Conservation (phyloP, 2,329 filamentous ascomycete genomes). For the Fusarium sp. region DNA sequence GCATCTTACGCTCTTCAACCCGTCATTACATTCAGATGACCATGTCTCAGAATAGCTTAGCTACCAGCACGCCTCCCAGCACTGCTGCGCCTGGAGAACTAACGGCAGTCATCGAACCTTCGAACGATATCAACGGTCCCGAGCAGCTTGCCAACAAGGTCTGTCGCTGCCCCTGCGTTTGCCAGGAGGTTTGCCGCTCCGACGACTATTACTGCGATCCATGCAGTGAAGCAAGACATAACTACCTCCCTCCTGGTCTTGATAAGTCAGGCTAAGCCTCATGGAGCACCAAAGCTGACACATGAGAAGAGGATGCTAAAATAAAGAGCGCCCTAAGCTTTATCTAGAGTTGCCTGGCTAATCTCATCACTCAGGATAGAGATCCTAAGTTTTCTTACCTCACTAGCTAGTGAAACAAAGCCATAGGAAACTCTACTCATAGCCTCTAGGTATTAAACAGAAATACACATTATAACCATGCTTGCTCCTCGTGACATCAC, state of each 20-base stretch:
- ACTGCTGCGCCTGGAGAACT: rapidly evolving
- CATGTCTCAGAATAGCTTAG: not conserved
- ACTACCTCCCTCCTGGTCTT: not conserved
- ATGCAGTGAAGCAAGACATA: rapidly evolving
- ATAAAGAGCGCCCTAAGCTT: rapidly evolving
- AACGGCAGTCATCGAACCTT: rapidly evolving
- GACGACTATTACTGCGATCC: not conserved
- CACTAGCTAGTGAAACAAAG: rapidly evolving
- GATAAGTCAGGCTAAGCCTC: not conserved
- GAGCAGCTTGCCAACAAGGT: not conserved
- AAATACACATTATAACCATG: rapidly evolving
- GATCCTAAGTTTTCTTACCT: rapidly evolving
- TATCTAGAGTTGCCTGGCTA: rapidly evolving
- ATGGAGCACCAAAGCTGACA: rapidly evolving
- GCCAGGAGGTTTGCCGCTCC: not conserved
- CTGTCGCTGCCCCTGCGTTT: not conserved
- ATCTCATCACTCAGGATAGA: not conserved
- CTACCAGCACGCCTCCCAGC: rapidly evolving
- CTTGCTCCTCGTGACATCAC: not conserved
- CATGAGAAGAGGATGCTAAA: rapidly evolving
- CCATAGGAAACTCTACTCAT: rapidly evolving
- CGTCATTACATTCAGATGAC: rapidly evolving
- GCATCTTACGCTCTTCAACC: rapidly evolving
- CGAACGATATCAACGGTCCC: rapidly evolving
- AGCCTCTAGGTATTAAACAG: rapidly evolving